Evolutionary conservation across 805 yeast genomes (phyloP).

Genomic region (Metschnikowia orientalis): DNA sequence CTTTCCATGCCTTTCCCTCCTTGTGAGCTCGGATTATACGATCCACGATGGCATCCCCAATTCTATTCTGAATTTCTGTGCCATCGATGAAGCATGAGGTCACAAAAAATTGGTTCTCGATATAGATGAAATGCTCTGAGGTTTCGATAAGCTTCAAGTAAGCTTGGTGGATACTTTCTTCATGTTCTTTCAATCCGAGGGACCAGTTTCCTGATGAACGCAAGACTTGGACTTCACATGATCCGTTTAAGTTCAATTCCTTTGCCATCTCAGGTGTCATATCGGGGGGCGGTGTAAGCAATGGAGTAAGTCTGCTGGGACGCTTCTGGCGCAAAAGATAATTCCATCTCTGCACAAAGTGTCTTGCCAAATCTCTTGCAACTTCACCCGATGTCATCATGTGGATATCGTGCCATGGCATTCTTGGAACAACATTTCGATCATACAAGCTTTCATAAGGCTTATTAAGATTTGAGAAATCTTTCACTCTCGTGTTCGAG

Average conservation of each 20-base stretch:
- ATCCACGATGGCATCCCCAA: conserved; percentile 97
- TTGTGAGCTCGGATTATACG: conserved; percentile 85
- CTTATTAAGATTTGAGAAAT: conserved; percentile 71
- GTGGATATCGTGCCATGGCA: conserved; percentile 99
- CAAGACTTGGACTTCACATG: conserved; percentile 87
- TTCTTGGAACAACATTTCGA: conserved; percentile 73
- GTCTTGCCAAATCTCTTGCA: conserved; percentile 89
- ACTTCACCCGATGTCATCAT: conserved; percentile 93
- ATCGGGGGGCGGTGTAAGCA: conserved; percentile 89
- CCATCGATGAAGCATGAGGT: conserved; percentile 88
- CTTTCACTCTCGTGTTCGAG: conserved; percentile 91
- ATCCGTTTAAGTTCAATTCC: conserved; percentile 61
- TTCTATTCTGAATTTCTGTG: conserved; percentile 74
- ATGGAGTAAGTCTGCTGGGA: conserved; percentile 90
- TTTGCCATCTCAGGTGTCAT: conserved; percentile 67
- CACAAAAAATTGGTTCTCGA: conserved; percentile 93
- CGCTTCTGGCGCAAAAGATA: conserved; percentile 87
- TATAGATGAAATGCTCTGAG: conserved; percentile 87
- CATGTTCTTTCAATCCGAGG: conserved; percentile 77
- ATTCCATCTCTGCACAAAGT: conserved; percentile 97
- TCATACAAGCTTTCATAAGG: conserved; percentile 94
- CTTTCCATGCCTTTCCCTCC: conserved; percentile 78
- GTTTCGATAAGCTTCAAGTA: conserved; percentile 86
- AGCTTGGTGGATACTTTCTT: conserved; percentile 88
- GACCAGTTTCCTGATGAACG: conserved; percentile 95